phyloP scores from a whole-genome alignment of 164 flowering plant genomes.

The Sextonia rubra region DNA sequence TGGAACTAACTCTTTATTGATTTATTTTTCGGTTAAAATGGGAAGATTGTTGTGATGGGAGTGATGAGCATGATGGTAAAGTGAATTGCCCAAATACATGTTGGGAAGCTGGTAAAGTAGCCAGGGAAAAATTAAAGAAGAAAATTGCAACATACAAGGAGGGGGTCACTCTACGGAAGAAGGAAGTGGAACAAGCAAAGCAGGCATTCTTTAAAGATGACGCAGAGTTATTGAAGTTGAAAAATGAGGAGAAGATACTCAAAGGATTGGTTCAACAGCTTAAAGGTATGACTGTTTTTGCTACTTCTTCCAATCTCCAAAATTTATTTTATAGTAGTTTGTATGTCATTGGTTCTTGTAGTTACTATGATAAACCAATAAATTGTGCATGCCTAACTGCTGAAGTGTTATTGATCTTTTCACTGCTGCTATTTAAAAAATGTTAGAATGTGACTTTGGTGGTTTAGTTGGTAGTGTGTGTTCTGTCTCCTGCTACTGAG shows the following conservation, averaged over 20 bases:
- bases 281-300: slow-evolving; percentile 42
- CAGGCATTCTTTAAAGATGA: slow-evolving; percentile 57
- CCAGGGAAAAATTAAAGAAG: slow-evolving; percentile 79
- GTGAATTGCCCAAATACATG: slow-evolving; percentile 79
- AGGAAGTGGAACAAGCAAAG: slow-evolving; percentile 65
- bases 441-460: too few species aligned
- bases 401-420: too few species aligned
- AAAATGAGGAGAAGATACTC: slow-evolving; percentile 69
- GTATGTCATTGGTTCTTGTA: too few species aligned
- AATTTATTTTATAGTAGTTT: too few species aligned
- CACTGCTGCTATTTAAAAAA: too few species aligned
- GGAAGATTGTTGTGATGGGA: slow-evolving; percentile 98
- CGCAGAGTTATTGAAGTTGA: slow-evolving; percentile 68
- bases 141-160: slow-evolving; percentile 77
- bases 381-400: too few species aligned
- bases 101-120: slow-evolving; percentile 97
- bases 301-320: neutral
- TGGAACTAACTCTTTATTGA: neutral
- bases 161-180: slow-evolving; percentile 56
- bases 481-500: neutral
- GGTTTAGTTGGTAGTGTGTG: too few species aligned
- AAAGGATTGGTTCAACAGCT: slow-evolving; percentile 80
- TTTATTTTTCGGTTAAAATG: slow-evolving; percentile 4
- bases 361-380: too few species aligned
- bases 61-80: slow-evolving; percentile 88